Base-by-base conservation (phyloP, 2,329 filamentous ascomycete genomes). In the Pseudogymnoascus sp. region DNA sequence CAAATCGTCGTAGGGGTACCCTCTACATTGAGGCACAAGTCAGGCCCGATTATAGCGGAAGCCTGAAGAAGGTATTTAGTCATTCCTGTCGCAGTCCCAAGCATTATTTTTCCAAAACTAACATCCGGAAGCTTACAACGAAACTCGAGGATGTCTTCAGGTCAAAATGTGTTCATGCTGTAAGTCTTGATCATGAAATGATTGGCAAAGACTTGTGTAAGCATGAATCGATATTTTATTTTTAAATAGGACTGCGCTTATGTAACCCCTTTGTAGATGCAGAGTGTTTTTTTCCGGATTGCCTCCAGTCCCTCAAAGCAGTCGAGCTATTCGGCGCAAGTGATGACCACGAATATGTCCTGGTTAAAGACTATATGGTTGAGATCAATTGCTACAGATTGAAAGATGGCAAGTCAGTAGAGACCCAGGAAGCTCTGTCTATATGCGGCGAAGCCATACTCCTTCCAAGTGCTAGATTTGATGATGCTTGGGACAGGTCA, bases 11-110 rank as follows among this genome's bases (percentile, higher is more conserved):
- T n/a, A 28, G 9, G 9, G 60, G 60, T 6, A 39, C 55, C 4
- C 9, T 62, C 5, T 62, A 33, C 19, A 16, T 62, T 9, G 60
- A 62, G 19, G 60, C 60, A 2, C 41, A 55, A 9, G 42, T 60
- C 3, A 59, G 60, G 9, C 25, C 16, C 0, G 16, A 23, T 5
- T 62, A 58, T 4, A 19, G 16, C 2, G 60, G 60, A 16, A 41
- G 7, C 6, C 1, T 61, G 4, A 2, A 19, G 11, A 9, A 30
- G 60, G 60, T 61, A 7, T 41, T 25, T n/a, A 16, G 5, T 30
- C 4, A 16, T 2, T 16, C 23, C 5, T n/a, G 23, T 4, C 5
- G 2, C 42, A 11, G 9, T 16, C 14, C 6, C 4, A 19, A 30
- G 2, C 25, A 16, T 16, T 11, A n/a, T 4, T 9, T 2, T 9